Evolutionary conservation across 768 basidiomycete species (phyloP).

Genomic region (Clavulina sp.): DNA sequence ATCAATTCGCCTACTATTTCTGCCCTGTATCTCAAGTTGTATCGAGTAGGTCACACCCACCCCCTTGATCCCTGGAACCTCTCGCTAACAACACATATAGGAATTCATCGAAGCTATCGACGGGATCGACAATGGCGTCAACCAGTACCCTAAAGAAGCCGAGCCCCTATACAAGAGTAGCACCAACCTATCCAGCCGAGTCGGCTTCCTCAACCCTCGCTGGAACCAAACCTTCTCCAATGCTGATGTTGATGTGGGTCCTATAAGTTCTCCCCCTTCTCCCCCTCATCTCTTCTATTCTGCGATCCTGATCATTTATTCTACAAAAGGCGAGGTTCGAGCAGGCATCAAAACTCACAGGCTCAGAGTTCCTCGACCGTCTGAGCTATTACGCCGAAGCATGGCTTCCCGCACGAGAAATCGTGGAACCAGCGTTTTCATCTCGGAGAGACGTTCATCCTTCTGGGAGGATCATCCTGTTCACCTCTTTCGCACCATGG

Average conservation of each 20-base stretch:
- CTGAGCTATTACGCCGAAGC: slow-evolving; percentile 71
- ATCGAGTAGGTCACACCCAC: slow-evolving; percentile 34
- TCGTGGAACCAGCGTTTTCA: slow-evolving; percentile 45
- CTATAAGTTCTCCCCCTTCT: background rate
- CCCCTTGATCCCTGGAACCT: background rate
- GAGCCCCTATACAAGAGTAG: slow-evolving; percentile 48
- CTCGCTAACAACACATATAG: slow-evolving; percentile 19
- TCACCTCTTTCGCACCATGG: slow-evolving; percentile 73
- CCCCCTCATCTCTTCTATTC: background rate
- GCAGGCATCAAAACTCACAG: slow-evolving; percentile 65
- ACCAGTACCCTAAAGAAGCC: slow-evolving; percentile 52
- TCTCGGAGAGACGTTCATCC: slow-evolving; percentile 44
- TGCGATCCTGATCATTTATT: background rate
- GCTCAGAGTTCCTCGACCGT: slow-evolving; percentile 64
- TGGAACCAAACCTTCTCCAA: slow-evolving; percentile 75
- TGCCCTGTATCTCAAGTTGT: slow-evolving; percentile 74
- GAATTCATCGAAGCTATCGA: slow-evolving; percentile 92
- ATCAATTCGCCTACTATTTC: slow-evolving; percentile 45
- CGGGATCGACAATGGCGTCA: slow-evolving; percentile 87
- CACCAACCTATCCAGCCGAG: slow-evolving; percentile 74
- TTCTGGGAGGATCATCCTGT: slow-evolving; percentile 59
- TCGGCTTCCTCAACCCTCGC: slow-evolving; percentile 68
- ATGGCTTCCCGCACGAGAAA: slow-evolving; percentile 81
- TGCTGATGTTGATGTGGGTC: slow-evolving; percentile 52
- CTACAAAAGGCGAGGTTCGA: slow-evolving; percentile 44